Evolutionary conservation across 768 basidiomycete genomes (phyloP).

Genomic region (Jaapia argillacea): DNA sequence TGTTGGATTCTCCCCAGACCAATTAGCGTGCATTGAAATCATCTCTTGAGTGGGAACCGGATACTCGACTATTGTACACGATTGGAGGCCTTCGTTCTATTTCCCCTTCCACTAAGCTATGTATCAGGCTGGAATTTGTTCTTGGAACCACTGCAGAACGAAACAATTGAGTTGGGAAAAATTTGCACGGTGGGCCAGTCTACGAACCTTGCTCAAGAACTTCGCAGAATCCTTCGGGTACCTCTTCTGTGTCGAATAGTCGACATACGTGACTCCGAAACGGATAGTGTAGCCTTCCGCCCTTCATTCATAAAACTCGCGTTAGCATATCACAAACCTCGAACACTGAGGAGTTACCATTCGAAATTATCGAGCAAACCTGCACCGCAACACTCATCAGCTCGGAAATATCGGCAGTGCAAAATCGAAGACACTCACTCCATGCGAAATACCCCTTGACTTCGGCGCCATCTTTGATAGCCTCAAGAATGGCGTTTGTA

Average conservation of each 20-base stretch:
- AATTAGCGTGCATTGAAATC: too few relatives aligned
- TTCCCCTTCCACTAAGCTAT: too few relatives aligned
- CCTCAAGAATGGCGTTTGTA: slow-evolving; percentile 24
- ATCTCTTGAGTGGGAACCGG: too few relatives aligned
- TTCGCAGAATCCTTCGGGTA: slow-evolving; percentile 16
- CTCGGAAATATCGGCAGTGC: too few relatives aligned
- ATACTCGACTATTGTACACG: too few relatives aligned
- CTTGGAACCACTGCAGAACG: neutral
- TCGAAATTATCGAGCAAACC: slow-evolving; percentile 35
- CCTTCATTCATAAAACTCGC: slow-evolving; percentile 7
- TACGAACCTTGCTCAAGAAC: slow-evolving; percentile 16
- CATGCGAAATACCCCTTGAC: slow-evolving; percentile 29
- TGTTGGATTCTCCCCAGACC: too few relatives aligned
- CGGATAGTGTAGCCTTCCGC: slow-evolving; percentile 32
- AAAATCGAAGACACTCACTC: slow-evolving; percentile 18
- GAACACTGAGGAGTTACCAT: too few relatives aligned
- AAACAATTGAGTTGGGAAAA: neutral
- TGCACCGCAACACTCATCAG: too few relatives aligned
- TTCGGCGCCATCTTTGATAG: slow-evolving; percentile 28
- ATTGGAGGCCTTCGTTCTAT: too few relatives aligned
- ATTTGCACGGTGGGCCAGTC: neutral
- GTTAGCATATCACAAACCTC: neutral
- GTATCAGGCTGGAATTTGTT: neutral
- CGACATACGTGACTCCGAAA: slow-evolving; percentile 35
- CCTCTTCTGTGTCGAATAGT: slow-evolving; percentile 20